Evolutionary conservation across 345 rosid genomes (phyloP).

Genomic region (Clausena lansium): DNA sequence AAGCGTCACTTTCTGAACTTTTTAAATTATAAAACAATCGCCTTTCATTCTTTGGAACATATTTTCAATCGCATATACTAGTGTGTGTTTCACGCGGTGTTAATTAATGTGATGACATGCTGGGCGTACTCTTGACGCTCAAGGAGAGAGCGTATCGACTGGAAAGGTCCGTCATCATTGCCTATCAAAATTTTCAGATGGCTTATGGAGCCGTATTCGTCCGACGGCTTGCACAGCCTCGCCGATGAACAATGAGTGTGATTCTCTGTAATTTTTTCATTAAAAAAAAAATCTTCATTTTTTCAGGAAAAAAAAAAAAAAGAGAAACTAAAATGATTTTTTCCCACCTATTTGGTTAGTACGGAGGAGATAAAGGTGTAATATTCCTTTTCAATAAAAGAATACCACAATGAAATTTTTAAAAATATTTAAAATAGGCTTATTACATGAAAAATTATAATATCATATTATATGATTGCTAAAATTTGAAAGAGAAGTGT

Average conservation of each 20-base stretch:
- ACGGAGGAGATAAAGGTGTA: no score
- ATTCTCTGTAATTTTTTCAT: no score
- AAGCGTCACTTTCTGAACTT: constrained; percentile 38
- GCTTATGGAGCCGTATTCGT: constrained; percentile 5
- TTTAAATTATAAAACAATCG: constrained; percentile 12
- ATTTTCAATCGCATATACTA: not conserved
- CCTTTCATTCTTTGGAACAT: not conserved
- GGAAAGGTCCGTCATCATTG: not conserved
- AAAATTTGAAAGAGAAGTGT: no score
- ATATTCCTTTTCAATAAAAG: no score
- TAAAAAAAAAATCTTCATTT: no score
- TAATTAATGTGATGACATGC: not conserved
- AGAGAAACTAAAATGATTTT: no score
- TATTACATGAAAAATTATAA: not conserved
- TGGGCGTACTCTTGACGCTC: constrained; percentile 1
- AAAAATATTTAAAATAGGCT: not conserved
- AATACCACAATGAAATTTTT: no score
- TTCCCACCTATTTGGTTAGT: no score
- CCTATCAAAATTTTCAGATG: not conserved
- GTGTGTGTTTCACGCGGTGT: not conserved
- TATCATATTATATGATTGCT: no score
- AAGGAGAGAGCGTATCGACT: not conserved
- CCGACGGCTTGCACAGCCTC: not conserved
- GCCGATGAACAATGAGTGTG: no score
- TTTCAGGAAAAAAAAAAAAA: no score